Evolutionary conservation across 345 rosid genomes (phyloP).

Genomic region (Iberis pinnata): DNA sequence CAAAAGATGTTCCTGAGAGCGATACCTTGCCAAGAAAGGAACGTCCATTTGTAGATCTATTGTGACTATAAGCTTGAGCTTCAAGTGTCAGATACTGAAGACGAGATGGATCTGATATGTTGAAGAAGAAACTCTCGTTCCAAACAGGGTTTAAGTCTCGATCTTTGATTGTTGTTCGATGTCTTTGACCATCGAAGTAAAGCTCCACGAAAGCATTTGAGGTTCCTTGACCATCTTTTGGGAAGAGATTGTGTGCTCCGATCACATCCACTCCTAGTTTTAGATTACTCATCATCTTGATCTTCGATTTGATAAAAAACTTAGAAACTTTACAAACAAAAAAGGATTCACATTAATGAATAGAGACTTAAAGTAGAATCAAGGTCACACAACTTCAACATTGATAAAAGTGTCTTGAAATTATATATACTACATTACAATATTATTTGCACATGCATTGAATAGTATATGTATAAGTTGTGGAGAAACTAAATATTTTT

Average conservation of each 20-base stretch:
- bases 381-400: slow-evolving; percentile 10
- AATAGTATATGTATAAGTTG: slow-evolving; percentile 11
- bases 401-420: slow-evolving; percentile 6
- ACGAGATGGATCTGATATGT: slow-evolving; percentile 75
- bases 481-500: slow-evolving; percentile 9
- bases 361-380: slow-evolving; percentile 15
- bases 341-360: slow-evolving; percentile 30
- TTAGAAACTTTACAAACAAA: neutral
- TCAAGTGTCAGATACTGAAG: slow-evolving; percentile 75
- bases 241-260: slow-evolving; percentile 84
- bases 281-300: slow-evolving; percentile 54
- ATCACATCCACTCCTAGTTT: slow-evolving; percentile 85
- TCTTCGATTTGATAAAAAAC: slow-evolving; percentile 6
- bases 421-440: slow-evolving; percentile 12
- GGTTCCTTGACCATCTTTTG: slow-evolving; percentile 92
- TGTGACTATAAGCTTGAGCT: slow-evolving; percentile 52
- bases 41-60: slow-evolving; percentile 57
- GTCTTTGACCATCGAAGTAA: slow-evolving; percentile 76
- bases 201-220: slow-evolving; percentile 81
- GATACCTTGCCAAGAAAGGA: slow-evolving; percentile 83
- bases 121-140: slow-evolving; percentile 96
- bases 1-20: slow-evolving; percentile 76
- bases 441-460: slow-evolving; percentile 18
- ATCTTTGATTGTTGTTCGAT: slow-evolving; percentile 80
- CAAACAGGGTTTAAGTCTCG: slow-evolving; percentile 88